Conservation (phyloP, 208 protist genomes). For the Acanthamoeba quina region DNA sequence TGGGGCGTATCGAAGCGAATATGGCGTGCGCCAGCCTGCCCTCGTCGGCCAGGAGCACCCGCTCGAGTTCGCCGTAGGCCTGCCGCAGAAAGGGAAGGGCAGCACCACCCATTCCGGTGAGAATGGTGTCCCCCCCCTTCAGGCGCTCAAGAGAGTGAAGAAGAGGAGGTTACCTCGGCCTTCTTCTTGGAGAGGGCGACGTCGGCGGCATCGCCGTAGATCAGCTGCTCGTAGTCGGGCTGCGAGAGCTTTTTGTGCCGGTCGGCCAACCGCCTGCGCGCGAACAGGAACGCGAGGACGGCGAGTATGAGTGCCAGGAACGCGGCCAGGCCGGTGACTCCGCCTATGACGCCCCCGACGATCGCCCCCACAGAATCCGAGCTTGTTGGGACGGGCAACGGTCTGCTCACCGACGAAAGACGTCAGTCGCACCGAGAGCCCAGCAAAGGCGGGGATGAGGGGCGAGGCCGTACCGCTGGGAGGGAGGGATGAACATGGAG, state of each 20-base stretch:
- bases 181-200: conserved; percentile 10
- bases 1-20: background rate
- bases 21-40: background rate
- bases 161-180: background rate
- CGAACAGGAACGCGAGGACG: background rate
- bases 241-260: conserved; percentile 23
- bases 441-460: background rate
- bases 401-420: background rate
- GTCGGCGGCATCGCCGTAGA: background rate
- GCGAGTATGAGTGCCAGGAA: background rate
- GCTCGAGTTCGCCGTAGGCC: background rate
- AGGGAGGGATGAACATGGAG: background rate
- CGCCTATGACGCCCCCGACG: conserved; percentile 17
- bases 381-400: background rate
- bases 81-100: background rate
- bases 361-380: background rate
- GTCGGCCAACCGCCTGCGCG: background rate
- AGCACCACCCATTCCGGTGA: too few species aligned
- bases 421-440: background rate
- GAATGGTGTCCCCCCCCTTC: background rate
- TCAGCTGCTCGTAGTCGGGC: conserved; percentile 29
- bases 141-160: background rate
- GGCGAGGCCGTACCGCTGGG: background rate
- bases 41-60: background rate
- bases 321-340: background rate